Conservation (phyloP, 2,329 filamentous ascomycete species). For the Whalleya microplaca region DNA sequence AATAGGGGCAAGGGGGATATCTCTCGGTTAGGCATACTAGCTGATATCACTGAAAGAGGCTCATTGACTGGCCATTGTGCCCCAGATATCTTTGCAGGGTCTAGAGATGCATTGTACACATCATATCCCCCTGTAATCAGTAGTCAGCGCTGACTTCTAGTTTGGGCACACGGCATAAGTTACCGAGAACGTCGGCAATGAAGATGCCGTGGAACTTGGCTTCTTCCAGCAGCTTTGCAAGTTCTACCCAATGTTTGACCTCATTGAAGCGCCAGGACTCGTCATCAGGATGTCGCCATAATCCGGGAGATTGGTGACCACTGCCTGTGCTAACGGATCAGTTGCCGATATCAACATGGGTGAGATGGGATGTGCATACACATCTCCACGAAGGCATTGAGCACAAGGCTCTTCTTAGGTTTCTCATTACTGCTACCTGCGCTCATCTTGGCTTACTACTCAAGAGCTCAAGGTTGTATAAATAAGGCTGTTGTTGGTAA, state of each 20-base stretch:
- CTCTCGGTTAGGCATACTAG: slow-evolving; percentile 40
- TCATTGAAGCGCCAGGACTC: slow-evolving; percentile 61
- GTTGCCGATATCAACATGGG: not conserved
- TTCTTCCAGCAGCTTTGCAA: slow-evolving; percentile 64
- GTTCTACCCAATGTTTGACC: slow-evolving; percentile 65
- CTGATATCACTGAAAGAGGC: slow-evolving; percentile 65
- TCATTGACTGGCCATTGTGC: slow-evolving; percentile 75
- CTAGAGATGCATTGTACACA: slow-evolving; percentile 65
- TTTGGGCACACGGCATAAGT: slow-evolving; percentile 6
- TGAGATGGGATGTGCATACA: slow-evolving; percentile 36
- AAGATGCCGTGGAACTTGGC: slow-evolving; percentile 69
- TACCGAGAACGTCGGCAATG: slow-evolving; percentile 65
- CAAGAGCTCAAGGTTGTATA: not conserved
- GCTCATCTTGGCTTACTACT: slow-evolving; percentile 7
- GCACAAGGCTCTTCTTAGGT: slow-evolving; percentile 49
- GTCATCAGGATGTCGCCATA: slow-evolving; percentile 59
- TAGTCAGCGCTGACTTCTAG: not conserved
- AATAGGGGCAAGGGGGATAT: not conserved
- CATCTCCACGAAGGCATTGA: slow-evolving; percentile 56
- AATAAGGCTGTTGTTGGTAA: not conserved
- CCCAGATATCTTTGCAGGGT: slow-evolving; percentile 63
- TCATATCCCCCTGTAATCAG: slow-evolving; percentile 62
- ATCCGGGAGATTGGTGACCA: slow-evolving; percentile 50
- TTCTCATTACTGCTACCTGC: slow-evolving; percentile 22
- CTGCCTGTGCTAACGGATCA: slow-evolving; percentile 33